A percentile compares a stretch with the other conserved stretches of the same genome.
These are phyloP conservation scores for Teunomyces atbi DNA, from an alignment of 805 yeast species.

Conservation along the genomic window DNA sequence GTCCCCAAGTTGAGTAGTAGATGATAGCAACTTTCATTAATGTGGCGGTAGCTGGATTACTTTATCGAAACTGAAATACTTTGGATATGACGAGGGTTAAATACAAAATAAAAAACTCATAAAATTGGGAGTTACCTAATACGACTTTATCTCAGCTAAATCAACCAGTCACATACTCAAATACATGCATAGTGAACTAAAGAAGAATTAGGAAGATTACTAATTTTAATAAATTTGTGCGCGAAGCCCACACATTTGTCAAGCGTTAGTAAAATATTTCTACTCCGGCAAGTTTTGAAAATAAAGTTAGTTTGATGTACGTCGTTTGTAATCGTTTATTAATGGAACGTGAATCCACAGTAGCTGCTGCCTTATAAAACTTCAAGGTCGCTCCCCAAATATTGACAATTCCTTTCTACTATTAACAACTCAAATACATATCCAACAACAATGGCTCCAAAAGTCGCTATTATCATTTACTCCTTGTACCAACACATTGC, in stretches of 20 bases:
- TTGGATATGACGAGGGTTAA: background rate
- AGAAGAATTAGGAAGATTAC: background rate
- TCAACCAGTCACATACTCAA: background rate
- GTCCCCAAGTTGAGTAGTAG: conserved; percentile 81
- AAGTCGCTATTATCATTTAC: conserved; percentile 50
- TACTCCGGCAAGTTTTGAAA: background rate
- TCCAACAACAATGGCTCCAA: conserved; percentile 23
- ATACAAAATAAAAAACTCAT: background rate
- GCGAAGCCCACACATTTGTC: background rate
- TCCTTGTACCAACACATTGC: conserved; percentile 78
- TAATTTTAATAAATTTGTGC: background rate
- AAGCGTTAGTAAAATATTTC: conserved; percentile 1
- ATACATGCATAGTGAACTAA: background rate
- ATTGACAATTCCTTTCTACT: too few relatives aligned
- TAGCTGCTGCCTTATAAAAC: background rate
- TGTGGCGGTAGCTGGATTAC: background rate
- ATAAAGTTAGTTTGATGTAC: background rate
- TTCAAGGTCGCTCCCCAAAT: too few relatives aligned
- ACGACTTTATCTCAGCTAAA: background rate
- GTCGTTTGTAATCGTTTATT: background rate
- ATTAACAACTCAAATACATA: background rate
- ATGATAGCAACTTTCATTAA: conserved; percentile 63
- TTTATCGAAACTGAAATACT: background rate
- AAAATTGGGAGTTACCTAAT: background rate
- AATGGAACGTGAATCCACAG: background rate